These are phyloP conservation scores for Penicillium brevicompactum DNA, from an alignment of 2,329 filamentous ascomycete genomes.

Conservation along the genomic window DNA sequence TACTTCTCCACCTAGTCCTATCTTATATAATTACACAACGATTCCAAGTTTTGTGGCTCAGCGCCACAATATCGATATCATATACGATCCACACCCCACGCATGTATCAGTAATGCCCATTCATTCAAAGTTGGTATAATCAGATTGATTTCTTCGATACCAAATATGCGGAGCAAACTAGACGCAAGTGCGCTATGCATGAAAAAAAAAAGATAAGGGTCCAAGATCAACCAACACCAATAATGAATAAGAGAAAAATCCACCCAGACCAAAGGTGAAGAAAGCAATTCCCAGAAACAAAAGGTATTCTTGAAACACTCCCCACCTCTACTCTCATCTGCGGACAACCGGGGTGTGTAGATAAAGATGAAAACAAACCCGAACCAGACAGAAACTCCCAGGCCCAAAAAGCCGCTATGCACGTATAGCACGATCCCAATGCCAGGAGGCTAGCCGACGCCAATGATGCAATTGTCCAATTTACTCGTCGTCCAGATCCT, in stretches of 20 bases:
- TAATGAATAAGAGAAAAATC: neutral
- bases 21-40: neutral
- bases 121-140: neutral
- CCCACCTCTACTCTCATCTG: constrained; percentile 17
- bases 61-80: neutral
- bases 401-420: constrained; percentile 25
- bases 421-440: constrained; percentile 16
- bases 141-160: neutral
- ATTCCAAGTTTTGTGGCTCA: neutral
- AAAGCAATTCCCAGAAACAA: neutral
- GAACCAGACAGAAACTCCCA: constrained; percentile 21
- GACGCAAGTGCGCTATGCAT: neutral
- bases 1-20: constrained; percentile 13
- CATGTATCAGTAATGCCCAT: neutral
- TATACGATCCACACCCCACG: neutral
- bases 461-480: constrained; percentile 5
- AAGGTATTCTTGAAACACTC: neutral
- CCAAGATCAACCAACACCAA: neutral
- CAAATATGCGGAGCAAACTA: neutral
- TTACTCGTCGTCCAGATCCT: constrained; percentile 56
- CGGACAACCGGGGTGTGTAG: neutral
- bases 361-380: constrained; percentile 13
- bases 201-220: neutral
- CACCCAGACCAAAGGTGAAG: neutral
- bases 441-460: constrained; percentile 16